phyloP scores from a whole-genome alignment of 2,329 filamentous ascomycete species.

The Penicillium verrucosum region DNA sequence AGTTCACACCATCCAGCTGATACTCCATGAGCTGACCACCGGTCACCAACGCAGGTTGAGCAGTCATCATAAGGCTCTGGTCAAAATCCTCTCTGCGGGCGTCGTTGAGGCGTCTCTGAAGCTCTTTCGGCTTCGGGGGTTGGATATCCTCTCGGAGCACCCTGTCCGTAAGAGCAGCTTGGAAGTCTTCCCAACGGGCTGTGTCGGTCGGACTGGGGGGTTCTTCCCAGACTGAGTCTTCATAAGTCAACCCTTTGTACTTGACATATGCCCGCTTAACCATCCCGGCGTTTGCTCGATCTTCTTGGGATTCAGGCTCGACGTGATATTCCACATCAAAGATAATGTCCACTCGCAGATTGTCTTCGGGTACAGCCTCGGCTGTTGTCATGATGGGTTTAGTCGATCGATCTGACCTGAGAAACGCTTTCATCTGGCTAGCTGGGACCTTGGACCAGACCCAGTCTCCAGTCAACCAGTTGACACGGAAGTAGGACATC shows the following conservation, averaged over 20 bases:
- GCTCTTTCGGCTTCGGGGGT: conserved; percentile 50
- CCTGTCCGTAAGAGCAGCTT: conserved; percentile 80
- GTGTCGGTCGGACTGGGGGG: conserved; percentile 63
- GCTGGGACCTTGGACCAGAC: conserved; percentile 66
- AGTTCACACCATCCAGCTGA: conserved; percentile 89
- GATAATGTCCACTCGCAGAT: conserved; percentile 81
- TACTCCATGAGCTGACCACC: conserved; percentile 89
- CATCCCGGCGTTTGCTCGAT: conserved; percentile 68
- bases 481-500: conserved; percentile 75
- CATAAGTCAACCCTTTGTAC: conserved; percentile 87
- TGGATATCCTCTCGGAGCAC: conserved; percentile 74
- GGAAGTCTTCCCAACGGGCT: conserved; percentile 73
- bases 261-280: conserved; percentile 78
- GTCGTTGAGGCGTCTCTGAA: conserved; percentile 66
- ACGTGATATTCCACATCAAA: conserved; percentile 71
- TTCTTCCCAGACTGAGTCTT: conserved; percentile 85
- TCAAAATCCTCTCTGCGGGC: conserved; percentile 66
- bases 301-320: conserved; percentile 54
- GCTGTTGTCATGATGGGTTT: conserved; percentile 67
- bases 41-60: conserved; percentile 70
- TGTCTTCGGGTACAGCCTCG: conserved; percentile 86
- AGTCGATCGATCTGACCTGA: conserved; percentile 61
- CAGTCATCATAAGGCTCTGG: conserved; percentile 61
- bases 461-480: conserved; percentile 89
- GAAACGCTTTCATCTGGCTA: conserved; percentile 68